These are phyloP conservation scores for Melanopsichium pennsylvanicum DNA, from an alignment of 1,284 basidiomycete species.

Conservation along the genomic window DNA sequence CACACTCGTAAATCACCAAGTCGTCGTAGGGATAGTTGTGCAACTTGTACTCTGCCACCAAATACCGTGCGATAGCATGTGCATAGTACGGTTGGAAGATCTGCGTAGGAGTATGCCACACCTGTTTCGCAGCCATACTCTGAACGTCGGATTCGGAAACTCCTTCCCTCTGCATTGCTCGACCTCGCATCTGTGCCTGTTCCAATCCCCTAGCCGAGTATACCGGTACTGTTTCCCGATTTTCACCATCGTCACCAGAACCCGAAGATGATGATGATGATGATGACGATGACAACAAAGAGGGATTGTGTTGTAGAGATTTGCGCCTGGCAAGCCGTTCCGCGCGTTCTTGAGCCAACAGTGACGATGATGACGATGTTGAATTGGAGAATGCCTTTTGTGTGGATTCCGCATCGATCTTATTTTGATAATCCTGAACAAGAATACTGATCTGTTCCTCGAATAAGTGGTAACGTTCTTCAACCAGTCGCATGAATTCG, in stretches of 20 bases:
- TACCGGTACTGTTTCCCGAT: conserved; percentile 2
- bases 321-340: conserved; percentile 13
- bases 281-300: too few species aligned
- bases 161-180: conserved; percentile 51
- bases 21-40: conserved; percentile 94
- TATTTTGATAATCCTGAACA: conserved; percentile 8
- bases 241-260: too few species aligned
- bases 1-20: conserved; percentile 93
- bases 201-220: conserved; percentile 52
- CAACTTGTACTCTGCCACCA: conserved; percentile 88
- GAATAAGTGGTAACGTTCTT: conserved; percentile 69
- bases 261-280: neutral
- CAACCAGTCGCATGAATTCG: conserved; percentile 83
- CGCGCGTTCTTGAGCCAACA: neutral
- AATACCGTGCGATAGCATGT: conserved; percentile 83
- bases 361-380: too few species aligned
- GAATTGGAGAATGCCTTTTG: too few species aligned
- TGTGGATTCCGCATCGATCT: conserved; percentile 6
- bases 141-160: conserved; percentile 59
- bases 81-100: conserved; percentile 98
- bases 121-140: conserved; percentile 75
- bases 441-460: conserved; percentile 47
- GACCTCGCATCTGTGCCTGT: conserved; percentile 39
- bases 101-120: conserved; percentile 99
- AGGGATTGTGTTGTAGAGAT: too few species aligned